Percentiles rank a stretch among this genome's conserved stretches.
These are phyloP conservation scores for Rhodotorula babjevae DNA, from an alignment of 768 basidiomycete species.

Conservation along the genomic window DNA sequence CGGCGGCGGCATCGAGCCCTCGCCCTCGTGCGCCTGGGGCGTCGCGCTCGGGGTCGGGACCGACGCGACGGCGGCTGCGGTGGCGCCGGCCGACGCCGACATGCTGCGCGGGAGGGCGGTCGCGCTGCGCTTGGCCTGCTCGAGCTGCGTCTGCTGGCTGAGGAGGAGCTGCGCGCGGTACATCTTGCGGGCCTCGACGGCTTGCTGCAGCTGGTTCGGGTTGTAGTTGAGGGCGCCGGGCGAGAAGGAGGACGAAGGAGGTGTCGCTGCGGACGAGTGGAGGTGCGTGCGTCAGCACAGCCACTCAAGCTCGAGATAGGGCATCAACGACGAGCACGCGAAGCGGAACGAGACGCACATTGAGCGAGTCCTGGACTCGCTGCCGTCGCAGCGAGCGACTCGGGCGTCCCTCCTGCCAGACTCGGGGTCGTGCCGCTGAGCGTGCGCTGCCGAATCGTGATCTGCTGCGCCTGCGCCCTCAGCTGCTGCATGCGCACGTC, in stretches of 20 bases:
- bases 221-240: not conserved
- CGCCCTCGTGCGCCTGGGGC: not conserved
- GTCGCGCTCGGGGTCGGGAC: not conserved
- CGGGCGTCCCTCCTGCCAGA: not conserved
- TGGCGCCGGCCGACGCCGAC: not conserved
- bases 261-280: not conserved
- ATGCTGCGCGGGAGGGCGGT: not conserved
- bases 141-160: slow-evolving; percentile 9
- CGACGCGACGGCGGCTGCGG: not conserved
- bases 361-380: not conserved
- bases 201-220: not conserved
- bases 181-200: not conserved
- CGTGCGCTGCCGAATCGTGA: not conserved
- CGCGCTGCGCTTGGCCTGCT: not conserved
- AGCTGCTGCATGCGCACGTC: not conserved
- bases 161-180: slow-evolving; percentile 8
- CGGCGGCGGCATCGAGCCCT: slow-evolving; percentile 7
- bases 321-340: not conserved
- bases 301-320: too few relatives aligned
- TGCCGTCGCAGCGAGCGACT: not conserved
- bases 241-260: not conserved
- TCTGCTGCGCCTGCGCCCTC: not conserved
- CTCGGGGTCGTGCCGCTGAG: not conserved
- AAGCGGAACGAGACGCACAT: not conserved
- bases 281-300: too few relatives aligned